phyloP scores from a whole-genome alignment of 2,329 filamentous ascomycete genomes.

The Beauveria sp. region DNA sequence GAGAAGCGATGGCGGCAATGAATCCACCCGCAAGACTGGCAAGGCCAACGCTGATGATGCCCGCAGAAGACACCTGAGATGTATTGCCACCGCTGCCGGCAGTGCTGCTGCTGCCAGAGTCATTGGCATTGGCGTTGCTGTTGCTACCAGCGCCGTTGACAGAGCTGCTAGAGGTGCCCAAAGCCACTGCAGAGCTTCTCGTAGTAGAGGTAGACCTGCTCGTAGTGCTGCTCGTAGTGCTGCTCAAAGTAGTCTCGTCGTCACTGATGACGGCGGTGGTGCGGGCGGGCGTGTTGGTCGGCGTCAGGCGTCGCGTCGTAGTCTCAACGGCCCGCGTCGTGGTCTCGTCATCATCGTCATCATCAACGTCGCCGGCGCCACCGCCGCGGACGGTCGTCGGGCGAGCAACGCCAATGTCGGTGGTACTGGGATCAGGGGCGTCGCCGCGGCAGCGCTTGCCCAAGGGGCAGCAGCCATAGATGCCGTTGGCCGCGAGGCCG shows the following conservation, averaged over 20 bases:
- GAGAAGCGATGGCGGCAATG: conserved; percentile 2
- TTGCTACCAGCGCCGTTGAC: background rate
- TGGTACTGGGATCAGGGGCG: conserved; percentile 12
- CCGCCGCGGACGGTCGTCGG: background rate
- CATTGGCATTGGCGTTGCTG: background rate
- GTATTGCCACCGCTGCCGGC: background rate
- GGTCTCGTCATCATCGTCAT: background rate
- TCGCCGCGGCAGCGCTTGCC: conserved; percentile 15
- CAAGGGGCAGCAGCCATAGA: conserved; percentile 17
- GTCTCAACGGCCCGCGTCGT: background rate
- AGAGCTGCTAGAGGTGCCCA: background rate
- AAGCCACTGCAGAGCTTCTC: background rate
- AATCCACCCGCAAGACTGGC: background rate
- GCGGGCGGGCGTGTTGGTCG: background rate
- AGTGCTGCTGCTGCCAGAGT: background rate
- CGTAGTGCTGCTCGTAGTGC: too few species aligned
- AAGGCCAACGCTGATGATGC: background rate
- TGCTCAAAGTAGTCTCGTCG: background rate
- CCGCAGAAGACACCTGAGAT: background rate
- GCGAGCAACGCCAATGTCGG: background rate
- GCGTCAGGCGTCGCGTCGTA: background rate
- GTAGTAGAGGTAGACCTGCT: background rate
- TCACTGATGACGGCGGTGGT: background rate
- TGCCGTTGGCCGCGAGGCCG: conserved; percentile 14
- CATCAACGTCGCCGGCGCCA: background rate